Evolutionary conservation across 805 yeast genomes (phyloP), one percentile per base, ranked within the genome.

Genomic region (Ogataea allantospora): DNA sequence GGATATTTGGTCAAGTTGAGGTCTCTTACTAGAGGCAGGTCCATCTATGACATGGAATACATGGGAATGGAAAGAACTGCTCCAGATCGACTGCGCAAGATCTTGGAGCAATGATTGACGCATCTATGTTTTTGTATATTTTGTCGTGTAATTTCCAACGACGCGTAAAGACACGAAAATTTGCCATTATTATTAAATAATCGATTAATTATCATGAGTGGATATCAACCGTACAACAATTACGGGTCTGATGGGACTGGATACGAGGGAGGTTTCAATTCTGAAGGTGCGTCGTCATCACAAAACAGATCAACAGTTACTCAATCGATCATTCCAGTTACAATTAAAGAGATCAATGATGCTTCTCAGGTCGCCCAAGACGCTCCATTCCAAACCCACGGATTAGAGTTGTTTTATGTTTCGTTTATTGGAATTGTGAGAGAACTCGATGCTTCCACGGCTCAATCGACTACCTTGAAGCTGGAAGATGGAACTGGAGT

Each of bases 11-110:
- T 80, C 8, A 77, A 75, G 44, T 65, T 93, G 30, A 66, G 98
- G 51, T 81, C 93, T 24, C 65, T 88, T 50, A 89, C 97, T 0
- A 88, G 88, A 54, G 99, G 99, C 1, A 71, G 95, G 28, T 95
- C 89, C 2, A 74, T 79, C 2, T 88, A 85, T 59, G 78, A 78
- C 43, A 86, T 91, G 95, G 71, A 75, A 10, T 84, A 81, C 47
- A 60, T 68, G 26, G 85, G 88, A 3, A 88, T 88, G 83, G 77
- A 79, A 47, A 65, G 79, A 35, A 83, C 83, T 1, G 64, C 78
- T 2, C 61, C 64, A 7, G 84, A 81, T 19, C 63, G 83, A 40
- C 54, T 71, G 11, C 53, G 55, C 7, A 58, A 60, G 33, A 65
- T 71, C 25, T 38, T 65, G 27, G 60, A 35, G 9, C 27, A 40